Evolutionary conservation across 2,329 filamentous ascomycete genomes (phyloP).

Genomic region (Stromatinia cepivora): DNA sequence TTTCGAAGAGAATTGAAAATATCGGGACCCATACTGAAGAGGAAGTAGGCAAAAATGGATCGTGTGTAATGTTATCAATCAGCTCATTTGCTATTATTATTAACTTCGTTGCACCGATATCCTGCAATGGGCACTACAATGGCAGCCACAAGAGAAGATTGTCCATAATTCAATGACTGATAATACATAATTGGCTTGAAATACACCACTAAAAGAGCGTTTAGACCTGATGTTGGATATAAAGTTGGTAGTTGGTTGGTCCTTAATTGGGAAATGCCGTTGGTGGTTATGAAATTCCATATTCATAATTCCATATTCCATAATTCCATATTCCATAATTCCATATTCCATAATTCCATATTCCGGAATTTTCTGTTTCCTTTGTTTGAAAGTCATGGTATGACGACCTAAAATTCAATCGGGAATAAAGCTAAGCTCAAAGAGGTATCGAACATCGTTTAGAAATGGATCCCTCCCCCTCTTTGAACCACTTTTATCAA

Average conservation of each 20-base stretch:
- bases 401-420: background rate
- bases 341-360: too few relatives aligned
- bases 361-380: background rate
- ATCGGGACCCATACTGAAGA: background rate
- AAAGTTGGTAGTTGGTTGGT: too few relatives aligned
- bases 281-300: background rate
- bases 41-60: background rate
- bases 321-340: too few relatives aligned
- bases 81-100: background rate
- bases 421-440: background rate
- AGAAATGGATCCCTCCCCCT: background rate
- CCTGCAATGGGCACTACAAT: background rate
- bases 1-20: background rate
- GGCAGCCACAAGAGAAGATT: background rate
- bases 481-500: background rate
- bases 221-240: background rate
- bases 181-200: background rate
- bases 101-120: background rate
- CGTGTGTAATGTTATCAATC: background rate
- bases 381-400: background rate
- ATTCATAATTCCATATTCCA: background rate
- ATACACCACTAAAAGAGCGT: background rate
- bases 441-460: background rate
- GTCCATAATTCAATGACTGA: background rate
- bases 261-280: background rate